phyloP scores from a whole-genome alignment of 306 rosid species.

The cucumber (Cucumis sativus) region DNA sequence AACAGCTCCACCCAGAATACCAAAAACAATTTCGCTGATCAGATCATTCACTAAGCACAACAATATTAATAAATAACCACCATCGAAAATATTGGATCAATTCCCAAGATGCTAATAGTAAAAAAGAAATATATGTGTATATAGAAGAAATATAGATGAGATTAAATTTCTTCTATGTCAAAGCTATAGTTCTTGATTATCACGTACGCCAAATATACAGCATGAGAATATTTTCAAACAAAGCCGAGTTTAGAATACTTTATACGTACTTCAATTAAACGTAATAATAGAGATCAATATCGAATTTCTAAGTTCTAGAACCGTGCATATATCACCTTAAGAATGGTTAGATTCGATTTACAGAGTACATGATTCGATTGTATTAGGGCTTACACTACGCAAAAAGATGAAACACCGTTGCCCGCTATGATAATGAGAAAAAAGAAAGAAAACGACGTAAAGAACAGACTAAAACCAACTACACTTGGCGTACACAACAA shows the following conservation, averaged over 20 bases:
- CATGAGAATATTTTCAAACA: neutral
- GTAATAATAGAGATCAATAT: neutral
- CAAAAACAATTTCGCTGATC: neutral
- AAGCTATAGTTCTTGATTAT: neutral
- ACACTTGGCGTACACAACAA: neutral
- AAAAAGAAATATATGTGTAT: neutral
- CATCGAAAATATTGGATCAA: neutral
- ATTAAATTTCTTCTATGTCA: neutral
- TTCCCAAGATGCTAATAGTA: neutral
- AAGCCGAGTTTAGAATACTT: neutral
- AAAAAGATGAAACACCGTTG: neutral
- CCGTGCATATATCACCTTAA: neutral
- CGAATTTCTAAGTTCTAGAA: neutral
- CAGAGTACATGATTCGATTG: neutral
- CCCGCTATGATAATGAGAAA: neutral
- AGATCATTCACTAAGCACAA: neutral
- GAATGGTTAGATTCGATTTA: neutral
- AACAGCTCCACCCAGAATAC: neutral
- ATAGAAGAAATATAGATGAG: neutral
- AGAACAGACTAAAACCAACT: neutral
- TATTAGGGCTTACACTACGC: neutral
- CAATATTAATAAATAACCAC: neutral
- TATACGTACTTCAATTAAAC: neutral
- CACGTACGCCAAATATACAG: neutral
- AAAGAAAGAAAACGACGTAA: neutral